Evolutionary conservation across 352 stramenopile species (phyloP), one percentile per base, ranked within the genome.

Genomic region (Globisporangium perplexum): DNA sequence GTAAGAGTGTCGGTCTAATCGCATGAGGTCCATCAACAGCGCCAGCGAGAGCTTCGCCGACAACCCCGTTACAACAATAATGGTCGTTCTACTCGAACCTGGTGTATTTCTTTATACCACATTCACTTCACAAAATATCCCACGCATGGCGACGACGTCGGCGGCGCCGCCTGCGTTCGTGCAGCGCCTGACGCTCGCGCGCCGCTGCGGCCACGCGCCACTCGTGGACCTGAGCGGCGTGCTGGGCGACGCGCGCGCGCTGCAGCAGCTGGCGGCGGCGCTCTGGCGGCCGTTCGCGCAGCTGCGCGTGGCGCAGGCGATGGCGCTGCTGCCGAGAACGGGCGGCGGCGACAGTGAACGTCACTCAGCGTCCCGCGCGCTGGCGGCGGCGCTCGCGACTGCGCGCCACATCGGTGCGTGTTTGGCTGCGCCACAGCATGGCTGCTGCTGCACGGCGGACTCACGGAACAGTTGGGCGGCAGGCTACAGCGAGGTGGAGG

Each of bases 171-270:
- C 31, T 8, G 10, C 33, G 14, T 86, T 77, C 45, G 68, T 85
- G 58, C 65, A 68, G 24, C 71, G 50, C 5, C 57, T 83, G 39
- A 62, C 67, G 51, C 61, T 83, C n/a, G 39, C 39, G 39, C 18
- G n/a, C 7, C 39, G 39, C 18, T 45, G 39, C 39, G 39, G 39
- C 18, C 18, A 69, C 65, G 14, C 55, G 59, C 3, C 59, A 47
- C n/a, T 83, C 7, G 54, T 79, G 42, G 71, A 84, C 46, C 51
- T 84, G 28, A 65, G 54, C 26, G 60, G 36, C 26, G 45, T 84
- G 3, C 33, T 87, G 30, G 57, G 50, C 8, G 65, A 84, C 59
- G 56, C 53, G 2, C 42, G 31, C 22, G 44, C 61, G 7, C 60
- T 84, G 20, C 59, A 60, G 10, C 58, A 68, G 23, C 50, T 87